Conservation (phyloP, 306 rosid species). For the Cicer chorassanicum region DNA sequence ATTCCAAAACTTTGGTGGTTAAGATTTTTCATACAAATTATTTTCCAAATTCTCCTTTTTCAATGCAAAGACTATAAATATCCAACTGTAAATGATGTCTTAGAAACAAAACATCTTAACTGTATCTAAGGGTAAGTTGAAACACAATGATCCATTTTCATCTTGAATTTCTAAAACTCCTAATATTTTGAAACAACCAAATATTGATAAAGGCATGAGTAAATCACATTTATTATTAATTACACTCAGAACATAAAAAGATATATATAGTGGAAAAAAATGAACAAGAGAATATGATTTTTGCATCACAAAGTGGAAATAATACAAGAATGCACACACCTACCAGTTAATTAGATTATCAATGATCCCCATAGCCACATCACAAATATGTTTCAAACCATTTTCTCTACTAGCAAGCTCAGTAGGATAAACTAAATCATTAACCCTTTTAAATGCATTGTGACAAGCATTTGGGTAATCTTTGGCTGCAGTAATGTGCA, state of each 20-base stretch:
- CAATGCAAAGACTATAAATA: no score
- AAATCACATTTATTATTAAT: not conserved
- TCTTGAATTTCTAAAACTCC: no score
- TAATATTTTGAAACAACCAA: no score
- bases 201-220: not conserved
- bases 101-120: no score
- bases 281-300: constrained; percentile 33
- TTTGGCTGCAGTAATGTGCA: constrained; percentile 73
- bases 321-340: constrained; percentile 33
- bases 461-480: constrained; percentile 88
- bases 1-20: no score
- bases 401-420: constrained; percentile 75
- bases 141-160: no score
- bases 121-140: no score
- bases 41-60: no score
- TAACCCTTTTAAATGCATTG: constrained; percentile 63
- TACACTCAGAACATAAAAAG: constrained; percentile 2
- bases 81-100: no score
- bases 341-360: constrained; percentile 65
- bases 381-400: constrained; percentile 77
- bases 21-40: no score
- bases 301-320: constrained; percentile 31
- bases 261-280: not conserved
- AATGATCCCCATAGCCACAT: constrained; percentile 77
- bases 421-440: constrained; percentile 59